Evolutionary conservation across 805 yeast species (phyloP).

Genomic region (Ogataea saltuana): DNA sequence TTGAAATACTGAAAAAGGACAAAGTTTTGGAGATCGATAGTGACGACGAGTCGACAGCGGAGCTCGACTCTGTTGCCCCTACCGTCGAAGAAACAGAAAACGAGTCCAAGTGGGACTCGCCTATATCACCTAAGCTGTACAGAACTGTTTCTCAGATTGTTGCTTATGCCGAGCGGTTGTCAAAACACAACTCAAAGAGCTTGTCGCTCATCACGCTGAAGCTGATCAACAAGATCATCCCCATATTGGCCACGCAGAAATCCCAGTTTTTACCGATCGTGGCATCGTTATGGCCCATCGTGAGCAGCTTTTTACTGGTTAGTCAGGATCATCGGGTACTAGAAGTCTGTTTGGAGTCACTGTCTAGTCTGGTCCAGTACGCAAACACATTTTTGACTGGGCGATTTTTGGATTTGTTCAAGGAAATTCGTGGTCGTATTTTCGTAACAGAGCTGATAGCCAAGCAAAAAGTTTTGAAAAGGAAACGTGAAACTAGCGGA

Average conservation of each 20-base stretch:
- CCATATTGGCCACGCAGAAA: slow-evolving; percentile 53
- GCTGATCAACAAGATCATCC: slow-evolving; percentile 46
- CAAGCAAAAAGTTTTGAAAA: slow-evolving; percentile 10
- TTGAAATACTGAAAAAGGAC: slow-evolving; percentile 21
- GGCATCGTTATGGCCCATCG: slow-evolving; percentile 55
- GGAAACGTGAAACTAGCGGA: slow-evolving; percentile 3
- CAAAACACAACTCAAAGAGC: slow-evolving; percentile 64
- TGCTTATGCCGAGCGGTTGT: slow-evolving; percentile 64
- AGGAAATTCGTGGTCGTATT: slow-evolving; percentile 8
- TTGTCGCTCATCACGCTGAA: slow-evolving; percentile 58
- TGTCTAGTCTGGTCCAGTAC: slow-evolving; percentile 34
- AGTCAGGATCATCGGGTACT: slow-evolving; percentile 34
- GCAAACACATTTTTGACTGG: slow-evolving; percentile 49
- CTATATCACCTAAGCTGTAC: slow-evolving; percentile 63
- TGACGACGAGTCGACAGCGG: slow-evolving; percentile 42
- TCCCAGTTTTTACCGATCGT: slow-evolving; percentile 48
- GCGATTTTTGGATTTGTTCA: slow-evolving; percentile 46
- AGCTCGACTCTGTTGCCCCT: slow-evolving; percentile 28
- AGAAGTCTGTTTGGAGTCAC: slow-evolving; percentile 31
- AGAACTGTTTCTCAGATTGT: slow-evolving; percentile 58
- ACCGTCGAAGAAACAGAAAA: slow-evolving; percentile 28
- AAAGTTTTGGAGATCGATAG: slow-evolving; percentile 33
- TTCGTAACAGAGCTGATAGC: slow-evolving; percentile 14
- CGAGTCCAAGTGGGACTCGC: slow-evolving; percentile 60
- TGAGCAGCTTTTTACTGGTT: slow-evolving; percentile 26